phyloP scores from a whole-genome alignment of 108 stramenopile genomes.

The Discostella stelligeroides region DNA sequence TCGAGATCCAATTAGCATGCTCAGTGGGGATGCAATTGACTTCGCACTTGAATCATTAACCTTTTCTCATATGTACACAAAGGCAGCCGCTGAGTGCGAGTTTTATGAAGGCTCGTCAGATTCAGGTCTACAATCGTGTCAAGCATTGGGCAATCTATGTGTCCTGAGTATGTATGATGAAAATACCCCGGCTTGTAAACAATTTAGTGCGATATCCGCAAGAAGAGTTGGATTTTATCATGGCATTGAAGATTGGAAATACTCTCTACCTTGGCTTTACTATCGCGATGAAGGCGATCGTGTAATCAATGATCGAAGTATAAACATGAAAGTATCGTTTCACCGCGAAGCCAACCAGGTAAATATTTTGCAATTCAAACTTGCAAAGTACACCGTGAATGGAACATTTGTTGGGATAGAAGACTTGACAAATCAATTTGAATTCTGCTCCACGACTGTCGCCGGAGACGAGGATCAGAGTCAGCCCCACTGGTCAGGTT shows the following conservation, averaged over 20 bases:
- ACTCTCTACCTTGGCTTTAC: constrained; percentile 64
- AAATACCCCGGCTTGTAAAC: constrained; percentile 52
- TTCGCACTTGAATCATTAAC: constrained; percentile 40
- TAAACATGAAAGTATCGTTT: constrained; percentile 57
- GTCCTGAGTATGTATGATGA: constrained; percentile 67
- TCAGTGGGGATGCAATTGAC: not conserved
- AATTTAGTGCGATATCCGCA: constrained; percentile 34
- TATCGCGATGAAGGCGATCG: constrained; percentile 49
- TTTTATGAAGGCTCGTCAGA: constrained; percentile 37
- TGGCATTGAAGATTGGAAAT: constrained; percentile 53
- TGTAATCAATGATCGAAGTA: constrained; percentile 50
- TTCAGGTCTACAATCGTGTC: constrained; percentile 43
- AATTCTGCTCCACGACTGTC: constrained; percentile 51
- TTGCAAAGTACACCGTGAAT: constrained; percentile 66
- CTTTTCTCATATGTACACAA: constrained; percentile 55
- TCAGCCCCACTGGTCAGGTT: constrained; percentile 32
- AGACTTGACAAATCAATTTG: constrained; percentile 62
- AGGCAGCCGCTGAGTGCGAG: constrained; percentile 57
- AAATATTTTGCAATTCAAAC: constrained; percentile 43
- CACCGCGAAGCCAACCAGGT: constrained; percentile 18
- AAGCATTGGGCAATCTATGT: constrained; percentile 73
- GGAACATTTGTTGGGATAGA: constrained; percentile 70
- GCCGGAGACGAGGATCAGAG: constrained; percentile 27
- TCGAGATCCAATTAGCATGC: constrained; percentile 15
- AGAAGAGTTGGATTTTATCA: constrained; percentile 26